Conservation (phyloP, 169 alveolate genomes). For the Plasmodium yoelii region DNA sequence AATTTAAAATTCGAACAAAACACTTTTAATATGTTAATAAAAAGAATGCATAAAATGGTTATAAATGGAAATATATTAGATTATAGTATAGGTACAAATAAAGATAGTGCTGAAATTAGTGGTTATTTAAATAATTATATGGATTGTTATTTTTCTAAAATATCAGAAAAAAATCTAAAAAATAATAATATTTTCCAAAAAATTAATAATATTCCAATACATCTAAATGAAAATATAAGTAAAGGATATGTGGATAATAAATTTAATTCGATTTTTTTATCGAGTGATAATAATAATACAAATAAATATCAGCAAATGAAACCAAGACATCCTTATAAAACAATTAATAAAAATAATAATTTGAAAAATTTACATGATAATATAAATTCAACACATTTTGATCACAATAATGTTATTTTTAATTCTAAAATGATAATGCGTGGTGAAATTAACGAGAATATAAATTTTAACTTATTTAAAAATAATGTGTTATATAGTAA, state of each 20-base stretch:
- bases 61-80: constrained; percentile 48
- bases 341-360: background rate
- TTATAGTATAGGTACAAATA: background rate
- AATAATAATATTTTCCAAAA: constrained; percentile 11
- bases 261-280: constrained; percentile 18
- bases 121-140: background rate
- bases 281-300: too few relatives aligned
- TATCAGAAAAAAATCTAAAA: constrained; percentile 19
- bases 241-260: constrained; percentile 19
- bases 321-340: background rate
- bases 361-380: background rate
- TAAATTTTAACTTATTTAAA: constrained; percentile 73
- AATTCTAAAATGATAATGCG: constrained; percentile 76
- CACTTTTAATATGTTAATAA: constrained; percentile 59
- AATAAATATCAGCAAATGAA: background rate
- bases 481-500: constrained; percentile 78
- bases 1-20: constrained; percentile 62
- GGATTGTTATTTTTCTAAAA: constrained; percentile 7
- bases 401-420: constrained; percentile 76
- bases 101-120: background rate
- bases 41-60: constrained; percentile 72
- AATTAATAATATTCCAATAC: constrained; percentile 29
- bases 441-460: constrained; percentile 73
- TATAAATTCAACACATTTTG: constrained; percentile 1
- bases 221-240: constrained; percentile 23